Percentiles rank a stretch among this genome's conserved stretches.
These are phyloP conservation scores for Kluyveromyces starmeri DNA, from an alignment of 805 yeast genomes.

Conservation along the genomic window DNA sequence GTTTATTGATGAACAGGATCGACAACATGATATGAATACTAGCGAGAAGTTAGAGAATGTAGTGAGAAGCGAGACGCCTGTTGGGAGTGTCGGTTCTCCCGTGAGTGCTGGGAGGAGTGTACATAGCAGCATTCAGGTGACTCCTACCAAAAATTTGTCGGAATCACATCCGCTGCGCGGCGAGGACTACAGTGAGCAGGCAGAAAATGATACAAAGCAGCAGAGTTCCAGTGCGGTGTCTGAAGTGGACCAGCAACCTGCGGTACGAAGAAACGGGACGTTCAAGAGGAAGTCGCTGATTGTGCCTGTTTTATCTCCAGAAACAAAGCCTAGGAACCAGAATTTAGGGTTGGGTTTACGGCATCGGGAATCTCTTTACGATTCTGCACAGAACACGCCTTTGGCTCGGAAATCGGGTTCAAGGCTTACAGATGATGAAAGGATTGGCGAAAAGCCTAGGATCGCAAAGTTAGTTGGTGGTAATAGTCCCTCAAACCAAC, in stretches of 20 bases:
- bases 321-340: neutral
- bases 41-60: neutral
- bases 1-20: conserved; percentile 1
- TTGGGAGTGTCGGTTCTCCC: neutral
- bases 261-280: conserved; percentile 4
- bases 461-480: neutral
- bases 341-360: neutral
- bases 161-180: conserved; percentile 2
- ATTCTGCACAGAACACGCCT: conserved; percentile 1
- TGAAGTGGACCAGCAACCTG: neutral
- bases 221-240: too few relatives aligned
- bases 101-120: neutral
- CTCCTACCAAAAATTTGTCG: conserved; percentile 1
- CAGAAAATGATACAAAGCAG: too few relatives aligned
- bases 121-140: neutral
- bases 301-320: conserved; percentile 8
- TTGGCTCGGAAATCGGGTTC: conserved; percentile 1
- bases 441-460: conserved; percentile 12
- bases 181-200: neutral
- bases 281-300: conserved; percentile 8
- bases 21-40: conserved; percentile 1
- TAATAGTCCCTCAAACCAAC: neutral
- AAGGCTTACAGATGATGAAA: neutral
- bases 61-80: neutral
- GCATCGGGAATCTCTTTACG: neutral